Evolutionary conservation across 2,329 filamentous ascomycete genomes (phyloP).

Genomic region (Diaporthe caulivora): DNA sequence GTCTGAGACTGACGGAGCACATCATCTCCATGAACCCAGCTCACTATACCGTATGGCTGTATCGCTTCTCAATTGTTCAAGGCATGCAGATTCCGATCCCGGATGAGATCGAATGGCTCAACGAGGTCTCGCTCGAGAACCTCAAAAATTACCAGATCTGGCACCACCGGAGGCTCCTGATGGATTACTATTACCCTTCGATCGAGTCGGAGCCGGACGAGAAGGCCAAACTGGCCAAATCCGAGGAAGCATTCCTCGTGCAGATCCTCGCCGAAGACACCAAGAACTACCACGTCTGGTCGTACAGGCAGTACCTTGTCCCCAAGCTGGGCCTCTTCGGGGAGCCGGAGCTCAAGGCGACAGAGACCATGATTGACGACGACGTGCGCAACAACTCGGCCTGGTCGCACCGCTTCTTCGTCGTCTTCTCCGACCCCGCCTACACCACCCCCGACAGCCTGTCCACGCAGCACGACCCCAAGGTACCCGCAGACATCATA

Average conservation of each 20-base stretch:
- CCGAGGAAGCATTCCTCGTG: slow-evolving; percentile 81
- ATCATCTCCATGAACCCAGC: slow-evolving; percentile 95
- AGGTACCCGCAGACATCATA: slow-evolving; percentile 72
- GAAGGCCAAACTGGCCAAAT: slow-evolving; percentile 68
- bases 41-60: slow-evolving; percentile 99
- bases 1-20: slow-evolving; percentile 85
- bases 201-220: slow-evolving; percentile 71
- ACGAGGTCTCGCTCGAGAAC: slow-evolving; percentile 82
- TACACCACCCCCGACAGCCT: slow-evolving; percentile 60
- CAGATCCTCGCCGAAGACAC: slow-evolving; percentile 86
- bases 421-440: slow-evolving; percentile 79
- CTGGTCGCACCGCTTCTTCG: slow-evolving; percentile 96
- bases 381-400: slow-evolving; percentile 97
- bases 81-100: slow-evolving; percentile 73
- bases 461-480: slow-evolving; percentile 65
- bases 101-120: slow-evolving; percentile 87
- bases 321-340: slow-evolving; percentile 75
- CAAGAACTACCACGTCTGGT: slow-evolving; percentile 99
- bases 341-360: slow-evolving; percentile 76
- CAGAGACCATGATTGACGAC: slow-evolving; percentile 78
- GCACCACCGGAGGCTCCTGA: slow-evolving; percentile 77
- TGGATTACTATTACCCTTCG: slow-evolving; percentile 69
- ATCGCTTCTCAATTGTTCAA: slow-evolving; percentile 84
- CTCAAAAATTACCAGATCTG: slow-evolving; percentile 99
- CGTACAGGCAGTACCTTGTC: slow-evolving; percentile 83